phyloP scores from a whole-genome alignment of 306 rosid species.

The Inga laurina region DNA sequence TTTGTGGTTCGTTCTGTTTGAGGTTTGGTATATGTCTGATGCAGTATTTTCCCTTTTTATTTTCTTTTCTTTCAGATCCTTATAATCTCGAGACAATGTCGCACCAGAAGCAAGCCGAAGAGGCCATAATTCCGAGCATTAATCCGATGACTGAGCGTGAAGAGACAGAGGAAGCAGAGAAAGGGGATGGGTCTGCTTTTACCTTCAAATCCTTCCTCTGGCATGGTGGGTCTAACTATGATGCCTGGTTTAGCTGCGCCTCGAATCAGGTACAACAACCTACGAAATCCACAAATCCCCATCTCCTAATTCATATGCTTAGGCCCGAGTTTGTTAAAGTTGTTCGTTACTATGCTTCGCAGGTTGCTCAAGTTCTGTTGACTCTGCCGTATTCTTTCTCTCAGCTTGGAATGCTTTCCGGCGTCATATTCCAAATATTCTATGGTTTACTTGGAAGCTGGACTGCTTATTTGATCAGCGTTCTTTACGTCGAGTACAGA shows the following conservation, averaged over 20 bases:
- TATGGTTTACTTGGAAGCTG: slow-evolving; percentile 94
- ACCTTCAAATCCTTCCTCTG: slow-evolving; percentile 63
- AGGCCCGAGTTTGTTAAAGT: background rate
- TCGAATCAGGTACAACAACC: slow-evolving; percentile 73
- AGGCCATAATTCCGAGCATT: slow-evolving; percentile 56
- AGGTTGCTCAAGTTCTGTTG: slow-evolving; percentile 96
- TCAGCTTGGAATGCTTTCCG: slow-evolving; percentile 87
- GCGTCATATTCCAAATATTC: slow-evolving; percentile 74
- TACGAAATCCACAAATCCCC: background rate
- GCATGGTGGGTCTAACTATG: slow-evolving; percentile 96
- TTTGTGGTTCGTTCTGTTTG: background rate
- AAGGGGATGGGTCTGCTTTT: slow-evolving; percentile 35
- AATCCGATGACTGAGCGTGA: slow-evolving; percentile 50
- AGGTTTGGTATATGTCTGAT: slow-evolving; percentile 37
- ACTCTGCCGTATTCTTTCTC: slow-evolving; percentile 90
- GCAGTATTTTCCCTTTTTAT: background rate
- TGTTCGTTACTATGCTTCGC: slow-evolving; percentile 12
- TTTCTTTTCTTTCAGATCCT: slow-evolving; percentile 33
- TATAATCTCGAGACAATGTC: slow-evolving; percentile 48
- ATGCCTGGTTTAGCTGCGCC: slow-evolving; percentile 98
- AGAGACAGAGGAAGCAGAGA: slow-evolving; percentile 63
- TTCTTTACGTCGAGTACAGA: slow-evolving; percentile 87
- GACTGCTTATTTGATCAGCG: slow-evolving; percentile 93
- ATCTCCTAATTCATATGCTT: slow-evolving; percentile 9
- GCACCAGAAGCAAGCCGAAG: slow-evolving; percentile 71